Evolutionary conservation across 176 grass and related monocot species (phyloP).

Genomic region (Sorghum bicolor): DNA sequence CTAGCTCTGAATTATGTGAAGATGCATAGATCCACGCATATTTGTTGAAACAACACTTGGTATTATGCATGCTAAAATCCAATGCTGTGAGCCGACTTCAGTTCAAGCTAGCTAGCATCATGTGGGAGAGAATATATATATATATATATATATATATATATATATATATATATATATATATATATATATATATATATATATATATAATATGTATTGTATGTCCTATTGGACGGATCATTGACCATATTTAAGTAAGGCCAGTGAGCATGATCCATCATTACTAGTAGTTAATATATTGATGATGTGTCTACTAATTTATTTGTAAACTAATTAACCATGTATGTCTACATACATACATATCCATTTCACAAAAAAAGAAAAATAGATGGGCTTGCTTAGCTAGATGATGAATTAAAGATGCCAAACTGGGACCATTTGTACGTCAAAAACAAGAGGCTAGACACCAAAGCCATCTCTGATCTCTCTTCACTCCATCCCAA

Average conservation of each 20-base stretch:
- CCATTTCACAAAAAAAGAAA: not conserved
- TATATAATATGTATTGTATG: not conserved
- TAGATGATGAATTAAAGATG: not conserved
- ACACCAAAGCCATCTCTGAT: not conserved
- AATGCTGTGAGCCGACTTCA: not conserved
- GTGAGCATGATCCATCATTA: conserved; percentile 10
- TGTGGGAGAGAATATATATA: too few species aligned
- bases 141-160: too few species aligned
- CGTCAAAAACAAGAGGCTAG: not conserved
- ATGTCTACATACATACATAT: not conserved
- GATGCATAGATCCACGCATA: not conserved
- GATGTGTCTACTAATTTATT: not conserved
- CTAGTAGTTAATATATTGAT: not conserved
- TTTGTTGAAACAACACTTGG: conserved; percentile 3
- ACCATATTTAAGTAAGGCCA: conserved; percentile 32
- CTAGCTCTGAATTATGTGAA: conserved; percentile 19
- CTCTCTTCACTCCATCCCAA: not conserved
- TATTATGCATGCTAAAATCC: conserved; percentile 26
- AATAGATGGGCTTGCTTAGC: too few species aligned
- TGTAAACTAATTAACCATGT: not conserved
- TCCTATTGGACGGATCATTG: not conserved
- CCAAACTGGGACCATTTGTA: not conserved
- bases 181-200: too few species aligned
- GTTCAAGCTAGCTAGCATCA: not conserved
- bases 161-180: too few species aligned